These are phyloP conservation scores for Sideroxylon spinosum DNA, from an alignment of 179 eudicot species.

Conservation along the genomic window DNA sequence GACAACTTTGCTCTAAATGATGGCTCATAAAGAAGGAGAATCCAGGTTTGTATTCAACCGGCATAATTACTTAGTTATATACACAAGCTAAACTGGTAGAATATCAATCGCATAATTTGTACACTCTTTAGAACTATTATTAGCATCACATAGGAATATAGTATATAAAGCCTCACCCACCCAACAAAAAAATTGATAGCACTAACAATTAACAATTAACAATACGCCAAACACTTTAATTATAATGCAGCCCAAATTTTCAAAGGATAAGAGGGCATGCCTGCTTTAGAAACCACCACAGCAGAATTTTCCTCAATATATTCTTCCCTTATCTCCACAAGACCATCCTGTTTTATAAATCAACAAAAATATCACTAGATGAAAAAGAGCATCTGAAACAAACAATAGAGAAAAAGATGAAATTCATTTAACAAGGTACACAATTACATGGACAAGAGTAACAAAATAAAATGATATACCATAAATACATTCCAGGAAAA, in stretches of 20 bases:
- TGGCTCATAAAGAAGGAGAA: neutral
- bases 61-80: neutral
- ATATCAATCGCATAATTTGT: neutral
- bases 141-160: neutral
- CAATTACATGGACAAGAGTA: neutral
- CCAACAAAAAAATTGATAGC: neutral
- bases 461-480: neutral
- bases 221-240: neutral
- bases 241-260: neutral
- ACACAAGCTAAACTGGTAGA: neutral
- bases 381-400: neutral
- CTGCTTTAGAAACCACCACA: conserved; percentile 32
- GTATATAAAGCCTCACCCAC: neutral
- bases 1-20: neutral
- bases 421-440: neutral
- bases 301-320: conserved; percentile 50
- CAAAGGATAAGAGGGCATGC: conserved; percentile 25
- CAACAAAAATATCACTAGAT: conserved; percentile 12
- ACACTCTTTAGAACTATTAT: neutral
- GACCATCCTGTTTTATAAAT: conserved; percentile 61
- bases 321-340: conserved; percentile 89
- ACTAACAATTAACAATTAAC: neutral
- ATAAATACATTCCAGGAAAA: neutral
- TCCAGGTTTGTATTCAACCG: neutral
- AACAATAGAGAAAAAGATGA: conserved; percentile 2